Evolutionary conservation across 1,284 basidiomycete genomes (phyloP), one percentile per base, ranked within the genome.

Genomic region (Ceratobasidium sp.): DNA sequence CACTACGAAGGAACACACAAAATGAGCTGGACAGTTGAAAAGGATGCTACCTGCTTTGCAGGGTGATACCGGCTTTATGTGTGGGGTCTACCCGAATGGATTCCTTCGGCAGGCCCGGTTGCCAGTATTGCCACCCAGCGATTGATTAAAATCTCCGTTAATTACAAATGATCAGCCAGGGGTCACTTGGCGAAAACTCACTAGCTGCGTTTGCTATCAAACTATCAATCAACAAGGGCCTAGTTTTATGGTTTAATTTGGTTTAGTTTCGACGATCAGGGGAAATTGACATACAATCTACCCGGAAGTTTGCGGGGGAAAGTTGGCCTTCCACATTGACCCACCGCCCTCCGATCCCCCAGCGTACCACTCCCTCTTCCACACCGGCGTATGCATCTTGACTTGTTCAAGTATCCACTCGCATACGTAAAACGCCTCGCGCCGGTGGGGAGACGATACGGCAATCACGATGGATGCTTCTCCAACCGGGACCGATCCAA

Each of bases 401-500:
- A 96, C 91, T 78, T 93, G 89, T 84, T 97, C 96, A 23, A 38
- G 87, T 78, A 96, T 90, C 82, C 87, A 90, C 83, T 96, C 95
- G 82, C 94, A 95, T 16, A 92, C 92, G 66, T 87, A 85, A 82
- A 96, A 96, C 2, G 94, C 91, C 82, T 94, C 93, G 80, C 91
- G 91, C 35, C 95, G 88, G 85, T 96, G 95, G 27, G 94, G 93
- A n/a, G 92, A 92, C 12, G 94, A 94, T 7, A 95, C 94, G 1
- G 93, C 94, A 78, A 96, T 92, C 67, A 96, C 90, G 80, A 96
- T 95, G 14, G 93, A 95, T 27, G 93, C 89, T 82, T 95, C 89
- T 18, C 93, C 93, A 5, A 95, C 92, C 8, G 91, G 90, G 4
- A 96, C 94, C 20, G 85, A 85, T 30, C 95, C 95, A 35, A 96